Conservation (phyloP, 2,329 filamentous ascomycete genomes). For the Arthrobotrys sinensis region DNA sequence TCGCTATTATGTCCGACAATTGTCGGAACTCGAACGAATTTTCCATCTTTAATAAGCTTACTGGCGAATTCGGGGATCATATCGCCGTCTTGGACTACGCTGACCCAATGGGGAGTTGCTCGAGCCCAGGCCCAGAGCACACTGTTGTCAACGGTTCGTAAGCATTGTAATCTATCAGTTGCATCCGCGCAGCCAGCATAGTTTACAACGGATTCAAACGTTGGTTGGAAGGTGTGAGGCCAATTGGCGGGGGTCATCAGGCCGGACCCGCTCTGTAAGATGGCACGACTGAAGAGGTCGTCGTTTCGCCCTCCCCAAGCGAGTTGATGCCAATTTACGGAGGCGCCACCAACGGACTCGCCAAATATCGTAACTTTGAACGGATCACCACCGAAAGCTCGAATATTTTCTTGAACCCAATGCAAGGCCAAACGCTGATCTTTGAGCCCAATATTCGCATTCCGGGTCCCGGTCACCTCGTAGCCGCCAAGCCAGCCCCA, state of each 20-base stretch:
- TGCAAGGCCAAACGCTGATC: constrained; percentile 75
- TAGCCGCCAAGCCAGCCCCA: constrained; percentile 72
- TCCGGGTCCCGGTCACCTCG: constrained; percentile 68
- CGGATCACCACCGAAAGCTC: constrained; percentile 74
- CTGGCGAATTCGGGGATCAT: constrained; percentile 72
- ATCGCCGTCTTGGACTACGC: constrained; percentile 72
- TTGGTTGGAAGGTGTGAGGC: constrained; percentile 74
- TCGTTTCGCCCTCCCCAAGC: constrained; percentile 73
- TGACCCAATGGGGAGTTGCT: background rate
- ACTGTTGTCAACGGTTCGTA: constrained; percentile 75
- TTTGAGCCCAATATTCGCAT: constrained; percentile 76
- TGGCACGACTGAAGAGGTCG: constrained; percentile 72
- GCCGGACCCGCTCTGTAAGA: constrained; percentile 70
- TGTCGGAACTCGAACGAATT: constrained; percentile 77
- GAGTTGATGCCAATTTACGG: constrained; percentile 71
- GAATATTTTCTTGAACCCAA: constrained; percentile 76
- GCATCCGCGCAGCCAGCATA: constrained; percentile 74
- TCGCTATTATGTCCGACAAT: constrained; percentile 77
- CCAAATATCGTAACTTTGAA: constrained; percentile 76
- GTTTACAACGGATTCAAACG: constrained; percentile 76
- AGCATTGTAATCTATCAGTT: constrained; percentile 76
- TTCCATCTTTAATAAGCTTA: constrained; percentile 72
- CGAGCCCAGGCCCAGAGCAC: constrained; percentile 29
- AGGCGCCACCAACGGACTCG: constrained; percentile 73
- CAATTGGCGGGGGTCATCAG: constrained; percentile 74